Base-by-base conservation (phyloP, 1,284 basidiomycete species). In the Blastosporella zonata region DNA sequence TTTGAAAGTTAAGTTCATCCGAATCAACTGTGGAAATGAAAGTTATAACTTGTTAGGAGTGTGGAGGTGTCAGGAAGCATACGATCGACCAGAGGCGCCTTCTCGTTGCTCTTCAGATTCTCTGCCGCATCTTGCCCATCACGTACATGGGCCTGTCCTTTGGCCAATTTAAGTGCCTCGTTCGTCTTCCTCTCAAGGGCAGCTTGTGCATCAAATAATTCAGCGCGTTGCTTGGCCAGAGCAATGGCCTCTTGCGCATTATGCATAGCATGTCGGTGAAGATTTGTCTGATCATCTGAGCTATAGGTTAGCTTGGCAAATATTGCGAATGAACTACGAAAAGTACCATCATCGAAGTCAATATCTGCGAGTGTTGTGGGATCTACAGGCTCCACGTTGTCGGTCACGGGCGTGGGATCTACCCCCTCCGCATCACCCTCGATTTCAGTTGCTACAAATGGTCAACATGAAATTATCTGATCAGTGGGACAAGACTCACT, bases 1-100 rank as follows among this genome's bases (percentile, higher is more conserved):
- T 99, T 71, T 98, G 93, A 84, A 99, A 99, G 71, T 99, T 98
- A 48, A 99, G 83, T 66, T 99, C 96, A 63, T 99, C 96, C 33
- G 90, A 90, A 65, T 96, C 93, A 59, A 95, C 91, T 93, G 58
- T 3, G 50, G 45, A 48, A 31, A 31, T 7, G 29, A 31, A 47
- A 46, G 12, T 46, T 20, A 41, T 23, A 33, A 29, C 34, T n/a
- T n/a, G n/a, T n/a, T n/a, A 27, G 15, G n/a, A 9, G 17, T n/a
- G n/a, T 45, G 25, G 2, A 37, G 25, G 18, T 41, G 8, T 18
- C 17, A 38, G 42, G 20, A 29, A 29, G 71, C 86, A 62, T 65
- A 90, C 88, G 70, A 62, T 91, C 88, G 46, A 90, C 78, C 13
- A 90, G 71, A 35, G 66, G 66, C 13, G 59, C 57, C 9, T 54